Base-by-base conservation (phyloP, 768 basidiomycete species). In the Exidia glandulosa region DNA sequence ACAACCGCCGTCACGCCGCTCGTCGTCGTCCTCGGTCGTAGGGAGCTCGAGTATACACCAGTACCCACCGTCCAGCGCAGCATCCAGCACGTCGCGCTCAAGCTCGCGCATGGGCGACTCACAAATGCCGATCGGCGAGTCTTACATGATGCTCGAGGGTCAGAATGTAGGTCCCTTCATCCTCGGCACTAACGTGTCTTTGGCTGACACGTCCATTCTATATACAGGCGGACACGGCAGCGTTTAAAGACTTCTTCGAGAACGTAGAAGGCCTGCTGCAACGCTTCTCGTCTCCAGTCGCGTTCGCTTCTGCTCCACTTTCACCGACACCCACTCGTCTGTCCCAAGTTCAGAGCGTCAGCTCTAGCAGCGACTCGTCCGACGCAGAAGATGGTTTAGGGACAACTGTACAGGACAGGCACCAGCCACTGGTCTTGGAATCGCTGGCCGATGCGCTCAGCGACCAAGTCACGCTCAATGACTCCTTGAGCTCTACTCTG, bases 191-290 rank as follows among this genome's bases (percentile, higher is more conserved):
- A 14, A 57, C 30, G 5, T 30, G 37, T 45, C n/a, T 36, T 32
- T 36, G 32, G 27, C 10, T n/a, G n/a, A n/a, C n/a, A n/a, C n/a
- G n/a, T n/a, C n/a, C n/a, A n/a, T n/a, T n/a, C 32, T 3, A 30
- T 57, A 9, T 52, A 13, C 54, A 87, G 87, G 85, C 85, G 61
- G 90, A 93, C 66, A 85, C 89, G 2, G 83, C 86, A 3, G 90
- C 88, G 3, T 93, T 93, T 75, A 90, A 90, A 67, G 81, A 89
- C 65, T 93, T 92, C 67, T 93, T 90, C 90, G 84, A 81, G 64
- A 87, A 88, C 56, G 86, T 91, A 76, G 88, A 92, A 71, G 88
- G 85, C 41, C 86, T 90, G 82, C 71, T 92, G 52, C 88, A 92
- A 65, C 87, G 90, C 65, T 77, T 93, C n/a, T 86, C 88, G 3